phyloP scores from a whole-genome alignment of 768 basidiomycete species.

The Boletellus emodensis region DNA sequence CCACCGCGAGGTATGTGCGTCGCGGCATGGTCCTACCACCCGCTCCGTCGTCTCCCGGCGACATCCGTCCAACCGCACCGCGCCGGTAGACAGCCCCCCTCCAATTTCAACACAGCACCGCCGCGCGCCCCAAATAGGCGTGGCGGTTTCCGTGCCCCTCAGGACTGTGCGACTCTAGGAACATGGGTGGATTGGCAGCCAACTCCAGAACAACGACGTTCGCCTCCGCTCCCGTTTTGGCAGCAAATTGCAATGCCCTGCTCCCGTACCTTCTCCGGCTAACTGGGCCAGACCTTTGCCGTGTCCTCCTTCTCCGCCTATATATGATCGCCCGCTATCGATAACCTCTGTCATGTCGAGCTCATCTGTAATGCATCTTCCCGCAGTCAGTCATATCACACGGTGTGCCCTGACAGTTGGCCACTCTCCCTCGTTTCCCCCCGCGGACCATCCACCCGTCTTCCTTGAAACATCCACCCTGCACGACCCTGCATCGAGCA shows the following conservation, averaged over 20 bases:
- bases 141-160: slow-evolving; percentile 3
- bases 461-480: slow-evolving; percentile 7
- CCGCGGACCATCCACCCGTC: slow-evolving; percentile 4
- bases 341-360: slow-evolving; percentile 3
- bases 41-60: no score
- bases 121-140: slow-evolving; percentile 10
- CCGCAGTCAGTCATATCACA: slow-evolving; percentile 5
- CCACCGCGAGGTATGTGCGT: slow-evolving; percentile 2
- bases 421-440: neutral
- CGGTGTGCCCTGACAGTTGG: neutral
- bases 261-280: slow-evolving; percentile 16
- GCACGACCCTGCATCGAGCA: slow-evolving; percentile 11
- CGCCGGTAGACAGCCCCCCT: no score
- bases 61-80: no score
- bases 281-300: slow-evolving; percentile 17
- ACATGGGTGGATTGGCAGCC: neutral
- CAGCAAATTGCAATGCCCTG: slow-evolving; percentile 1
- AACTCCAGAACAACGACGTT: slow-evolving; percentile 8
- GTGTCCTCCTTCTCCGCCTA: slow-evolving; percentile 16
- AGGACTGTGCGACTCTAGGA: neutral
- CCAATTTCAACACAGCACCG: slow-evolving; percentile 8
- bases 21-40: no score
- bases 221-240: slow-evolving; percentile 12
- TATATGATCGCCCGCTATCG: slow-evolving; percentile 19
- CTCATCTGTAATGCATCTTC: slow-evolving; percentile 14